Evolutionary conservation across 139 green algal species (phyloP).

Genomic region (Nannochloris sp.): DNA sequence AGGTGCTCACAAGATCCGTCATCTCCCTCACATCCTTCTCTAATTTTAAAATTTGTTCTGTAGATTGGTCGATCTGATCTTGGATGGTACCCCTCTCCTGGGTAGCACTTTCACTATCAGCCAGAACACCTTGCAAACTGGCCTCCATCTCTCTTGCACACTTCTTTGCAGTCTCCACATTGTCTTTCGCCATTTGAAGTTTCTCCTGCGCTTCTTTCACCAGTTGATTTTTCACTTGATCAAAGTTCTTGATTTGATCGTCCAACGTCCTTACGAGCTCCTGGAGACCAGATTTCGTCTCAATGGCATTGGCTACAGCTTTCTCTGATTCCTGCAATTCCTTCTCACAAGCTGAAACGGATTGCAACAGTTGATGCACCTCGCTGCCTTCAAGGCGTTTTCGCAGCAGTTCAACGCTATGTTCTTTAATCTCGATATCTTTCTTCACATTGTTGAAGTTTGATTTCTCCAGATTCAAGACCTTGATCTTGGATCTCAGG

Average conservation of each 20-base stretch:
- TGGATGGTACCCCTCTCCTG: slow-evolving; percentile 44
- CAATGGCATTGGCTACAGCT: slow-evolving; percentile 36
- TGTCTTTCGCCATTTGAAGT: slow-evolving; percentile 61
- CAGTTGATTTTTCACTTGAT: slow-evolving; percentile 54
- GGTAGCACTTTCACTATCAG: slow-evolving; percentile 50
- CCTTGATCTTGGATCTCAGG: slow-evolving; percentile 31
- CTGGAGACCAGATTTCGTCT: slow-evolving; percentile 50
- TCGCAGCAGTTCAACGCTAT: slow-evolving; percentile 61
- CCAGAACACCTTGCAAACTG: slow-evolving; percentile 25
- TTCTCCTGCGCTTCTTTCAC: slow-evolving; percentile 62
- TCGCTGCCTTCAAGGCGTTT: slow-evolving; percentile 56
- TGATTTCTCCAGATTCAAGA: slow-evolving; percentile 27
- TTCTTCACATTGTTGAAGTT: slow-evolving; percentile 54
- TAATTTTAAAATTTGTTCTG: slow-evolving; percentile 31
- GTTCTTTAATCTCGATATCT: slow-evolving; percentile 63
- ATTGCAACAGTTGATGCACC: slow-evolving; percentile 50
- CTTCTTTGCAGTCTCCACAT: slow-evolving; percentile 46
- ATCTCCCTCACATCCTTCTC: slow-evolving; percentile 30
- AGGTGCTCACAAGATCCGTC: slow-evolving; percentile 18
- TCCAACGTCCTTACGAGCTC: slow-evolving; percentile 61
- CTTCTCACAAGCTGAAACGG: slow-evolving; percentile 42
- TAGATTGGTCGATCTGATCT: slow-evolving; percentile 42
- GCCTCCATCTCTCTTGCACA: slow-evolving; percentile 27
- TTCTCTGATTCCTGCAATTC: slow-evolving; percentile 41
- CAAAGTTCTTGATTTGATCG: slow-evolving; percentile 69